phyloP scores from a whole-genome alignment of 2,329 filamentous ascomycete species.

The Alternaria gaisen region DNA sequence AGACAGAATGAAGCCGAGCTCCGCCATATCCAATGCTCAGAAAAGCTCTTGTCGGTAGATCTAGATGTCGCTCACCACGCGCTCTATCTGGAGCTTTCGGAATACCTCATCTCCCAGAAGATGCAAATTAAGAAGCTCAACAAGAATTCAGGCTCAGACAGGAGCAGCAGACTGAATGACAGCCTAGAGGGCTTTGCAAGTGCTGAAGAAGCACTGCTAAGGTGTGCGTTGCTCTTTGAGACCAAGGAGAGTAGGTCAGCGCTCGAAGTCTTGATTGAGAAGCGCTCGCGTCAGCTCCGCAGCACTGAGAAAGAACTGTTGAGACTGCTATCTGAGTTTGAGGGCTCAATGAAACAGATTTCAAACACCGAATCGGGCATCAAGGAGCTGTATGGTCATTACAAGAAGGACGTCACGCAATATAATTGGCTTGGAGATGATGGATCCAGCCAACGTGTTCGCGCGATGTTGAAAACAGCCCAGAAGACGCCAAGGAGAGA shows the following conservation, averaged over 20 bases:
- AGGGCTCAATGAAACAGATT: conserved; percentile 20
- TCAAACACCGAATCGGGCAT: conserved; percentile 2
- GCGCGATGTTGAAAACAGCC: conserved; percentile 18
- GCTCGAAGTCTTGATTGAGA: conserved; percentile 23
- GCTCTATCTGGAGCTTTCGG: conserved; percentile 65
- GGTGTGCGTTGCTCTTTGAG: conserved; percentile 45
- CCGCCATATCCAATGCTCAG: conserved; percentile 52
- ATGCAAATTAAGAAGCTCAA: conserved; percentile 57
- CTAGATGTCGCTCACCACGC: conserved; percentile 60
- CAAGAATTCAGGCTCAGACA: conserved; percentile 49
- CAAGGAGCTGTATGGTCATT: conserved; percentile 25
- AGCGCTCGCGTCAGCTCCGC: conserved; percentile 24
- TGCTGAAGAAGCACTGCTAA: conserved; percentile 64
- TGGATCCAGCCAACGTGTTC: conserved; percentile 18
- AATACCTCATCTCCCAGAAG: conserved; percentile 61
- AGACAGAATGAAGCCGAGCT: conserved; percentile 51
- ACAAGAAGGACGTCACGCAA: conserved; percentile 27
- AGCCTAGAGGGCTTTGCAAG: conserved; percentile 57
- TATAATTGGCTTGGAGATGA: conserved; percentile 36
- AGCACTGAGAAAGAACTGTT: conserved; percentile 24
- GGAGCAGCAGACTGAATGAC: conserved; percentile 53
- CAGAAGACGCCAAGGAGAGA: conserved; percentile 9
- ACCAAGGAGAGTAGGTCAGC: conserved; percentile 23
- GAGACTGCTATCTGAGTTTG: conserved; percentile 25
- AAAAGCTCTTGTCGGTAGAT: conserved; percentile 55